A percentile compares a stretch with the other conserved stretches of the same genome.
These are phyloP conservation scores for Eutrema yunnanense DNA, from an alignment of 345 rosid genomes.

Conservation along the genomic window DNA sequence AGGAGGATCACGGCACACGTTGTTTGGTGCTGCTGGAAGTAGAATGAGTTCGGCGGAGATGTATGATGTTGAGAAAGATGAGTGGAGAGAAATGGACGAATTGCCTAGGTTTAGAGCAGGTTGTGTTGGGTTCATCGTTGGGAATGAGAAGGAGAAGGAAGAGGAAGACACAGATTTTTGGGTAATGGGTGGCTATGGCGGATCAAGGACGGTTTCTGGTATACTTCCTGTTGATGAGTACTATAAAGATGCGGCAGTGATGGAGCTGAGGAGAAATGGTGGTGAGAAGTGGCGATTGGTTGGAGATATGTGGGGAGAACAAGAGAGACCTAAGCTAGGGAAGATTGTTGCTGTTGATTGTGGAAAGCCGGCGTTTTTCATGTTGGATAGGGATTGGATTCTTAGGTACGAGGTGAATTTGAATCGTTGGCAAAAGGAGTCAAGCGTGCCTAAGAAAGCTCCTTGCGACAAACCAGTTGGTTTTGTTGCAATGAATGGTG, in stretches of 20 bases:
- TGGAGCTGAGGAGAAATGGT: constrained; percentile 43
- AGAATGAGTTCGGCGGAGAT: constrained; percentile 74
- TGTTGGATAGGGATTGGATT: constrained; percentile 62
- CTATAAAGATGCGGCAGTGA: constrained; percentile 69
- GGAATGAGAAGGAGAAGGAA: constrained; percentile 34
- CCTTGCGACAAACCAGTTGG: constrained; percentile 41
- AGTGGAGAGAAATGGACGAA: constrained; percentile 63
- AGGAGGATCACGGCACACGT: constrained; percentile 77
- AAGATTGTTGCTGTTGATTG: constrained; percentile 55
- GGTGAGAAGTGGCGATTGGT: constrained; percentile 60
- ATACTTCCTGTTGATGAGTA: constrained; percentile 83
- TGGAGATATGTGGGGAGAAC: constrained; percentile 78
- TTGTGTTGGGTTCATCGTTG: constrained; percentile 62
- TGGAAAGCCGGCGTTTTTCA: constrained; percentile 49
- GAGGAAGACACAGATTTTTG: constrained; percentile 60
- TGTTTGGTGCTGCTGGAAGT: constrained; percentile 83
- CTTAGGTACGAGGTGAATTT: constrained; percentile 62
- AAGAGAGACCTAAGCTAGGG: constrained; percentile 59
- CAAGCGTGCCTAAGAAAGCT: constrained; percentile 54
- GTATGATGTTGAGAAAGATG: constrained; percentile 61
- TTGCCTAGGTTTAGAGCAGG: constrained; percentile 86
- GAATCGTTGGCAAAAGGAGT: constrained; percentile 65
- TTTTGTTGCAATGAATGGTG: constrained; percentile 57
- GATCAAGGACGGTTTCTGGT: constrained; percentile 67
- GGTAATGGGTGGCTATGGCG: constrained; percentile 97